Evolutionary conservation across 768 basidiomycete species (phyloP).

Genomic region (Tylopilus vinaceipallidus): DNA sequence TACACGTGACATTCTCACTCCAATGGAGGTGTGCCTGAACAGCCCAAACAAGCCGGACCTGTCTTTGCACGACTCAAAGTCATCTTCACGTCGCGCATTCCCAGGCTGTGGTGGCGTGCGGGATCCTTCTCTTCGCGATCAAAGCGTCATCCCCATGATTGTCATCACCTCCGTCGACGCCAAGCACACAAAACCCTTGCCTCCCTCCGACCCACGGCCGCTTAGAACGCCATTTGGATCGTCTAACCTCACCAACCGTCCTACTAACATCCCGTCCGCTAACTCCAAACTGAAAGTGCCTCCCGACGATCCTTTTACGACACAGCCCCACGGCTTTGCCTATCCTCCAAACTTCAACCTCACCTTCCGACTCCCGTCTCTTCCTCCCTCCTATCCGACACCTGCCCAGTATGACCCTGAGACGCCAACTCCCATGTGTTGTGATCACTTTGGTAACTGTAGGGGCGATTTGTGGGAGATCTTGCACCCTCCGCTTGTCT

Average conservation of each 20-base stretch:
- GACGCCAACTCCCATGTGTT: constrained; percentile 28
- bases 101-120: not conserved
- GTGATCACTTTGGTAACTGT: constrained; percentile 24
- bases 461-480: constrained; percentile 25
- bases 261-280: constrained; percentile 1
- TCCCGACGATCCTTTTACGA: constrained; percentile 19
- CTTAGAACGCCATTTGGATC: constrained; percentile 14
- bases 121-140: not conserved
- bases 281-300: not conserved
- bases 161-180: constrained; percentile 27
- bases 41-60: not conserved
- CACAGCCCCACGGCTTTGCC: not conserved
- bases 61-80: not conserved
- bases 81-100: not conserved
- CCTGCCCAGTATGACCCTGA: constrained; percentile 11
- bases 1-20: not conserved
- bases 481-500: constrained; percentile 24
- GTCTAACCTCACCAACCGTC: constrained; percentile 7
- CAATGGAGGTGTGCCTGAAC: constrained; percentile 4
- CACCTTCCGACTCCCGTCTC: constrained; percentile 16
- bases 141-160: constrained; percentile 20
- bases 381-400: not conserved
- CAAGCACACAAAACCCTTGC: constrained; percentile 22
- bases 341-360: not conserved
- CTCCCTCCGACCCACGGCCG: constrained; percentile 7